Percentiles rank a stretch among this genome's conserved stretches.
Evolutionary conservation across 2,329 filamentous ascomycete species (phyloP).

Genomic region (Aspergillus fijiensis): DNA sequence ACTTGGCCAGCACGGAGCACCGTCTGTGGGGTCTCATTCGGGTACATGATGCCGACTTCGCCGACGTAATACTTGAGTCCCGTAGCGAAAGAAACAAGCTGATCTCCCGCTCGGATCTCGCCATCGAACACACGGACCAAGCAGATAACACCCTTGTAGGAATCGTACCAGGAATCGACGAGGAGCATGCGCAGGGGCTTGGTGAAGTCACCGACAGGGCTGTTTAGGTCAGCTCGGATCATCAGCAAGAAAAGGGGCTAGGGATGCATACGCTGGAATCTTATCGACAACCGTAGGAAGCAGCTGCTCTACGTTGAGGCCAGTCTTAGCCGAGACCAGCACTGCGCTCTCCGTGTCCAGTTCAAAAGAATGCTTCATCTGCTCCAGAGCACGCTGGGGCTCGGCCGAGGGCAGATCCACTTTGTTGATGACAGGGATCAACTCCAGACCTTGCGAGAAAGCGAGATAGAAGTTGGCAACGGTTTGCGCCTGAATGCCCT

Average conservation of each 20-base stretch:
- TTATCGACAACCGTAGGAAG: conserved; percentile 81
- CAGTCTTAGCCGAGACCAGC: conserved; percentile 89
- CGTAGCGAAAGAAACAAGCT: conserved; percentile 83
- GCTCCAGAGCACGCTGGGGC: conserved; percentile 77
- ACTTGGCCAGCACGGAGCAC: conserved; percentile 87
- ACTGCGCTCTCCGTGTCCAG: conserved; percentile 73
- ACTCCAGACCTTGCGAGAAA: conserved; percentile 81
- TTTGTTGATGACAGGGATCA: conserved; percentile 95
- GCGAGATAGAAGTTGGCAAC: conserved; percentile 98
- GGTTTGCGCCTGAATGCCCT: conserved; percentile 95
- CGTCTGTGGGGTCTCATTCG: conserved; percentile 76
- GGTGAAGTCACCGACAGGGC: conserved; percentile 68
- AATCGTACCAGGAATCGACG: conserved; percentile 98
- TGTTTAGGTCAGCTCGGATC: conserved; percentile 27
- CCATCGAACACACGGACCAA: conserved; percentile 92
- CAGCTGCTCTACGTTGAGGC: conserved; percentile 78
- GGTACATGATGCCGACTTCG: conserved; percentile 96
- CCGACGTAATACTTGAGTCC: conserved; percentile 88
- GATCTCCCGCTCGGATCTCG: conserved; percentile 75
- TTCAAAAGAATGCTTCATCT: conserved; percentile 85
- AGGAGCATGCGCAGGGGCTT: conserved; percentile 80
- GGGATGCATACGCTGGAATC: conserved; percentile 62
- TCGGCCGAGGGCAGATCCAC: conserved; percentile 90
- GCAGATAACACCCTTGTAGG: conserved; percentile 88
- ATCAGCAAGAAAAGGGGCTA: background rate